phyloP scores from a whole-genome alignment of 169 alveolate species.

The Plasmodium gonderi region DNA sequence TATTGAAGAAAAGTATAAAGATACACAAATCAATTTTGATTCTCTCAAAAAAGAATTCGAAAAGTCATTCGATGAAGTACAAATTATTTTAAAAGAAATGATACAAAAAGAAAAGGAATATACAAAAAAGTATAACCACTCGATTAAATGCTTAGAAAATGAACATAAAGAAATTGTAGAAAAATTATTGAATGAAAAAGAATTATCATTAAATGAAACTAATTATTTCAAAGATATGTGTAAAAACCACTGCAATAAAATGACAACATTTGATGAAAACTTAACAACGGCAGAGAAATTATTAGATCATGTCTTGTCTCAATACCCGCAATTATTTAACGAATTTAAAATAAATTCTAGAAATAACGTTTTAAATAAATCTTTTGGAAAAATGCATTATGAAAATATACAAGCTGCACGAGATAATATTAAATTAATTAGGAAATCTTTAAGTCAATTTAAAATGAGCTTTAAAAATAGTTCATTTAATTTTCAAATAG shows the following conservation, averaged over 20 bases:
- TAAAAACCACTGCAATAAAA: constrained; percentile 29
- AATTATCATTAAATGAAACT: not conserved
- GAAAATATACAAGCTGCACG: constrained; percentile 60
- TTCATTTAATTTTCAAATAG: constrained; percentile 1
- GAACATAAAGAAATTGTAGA: constrained; percentile 33
- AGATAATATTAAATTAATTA: constrained; percentile 41
- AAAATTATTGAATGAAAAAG: constrained; percentile 15
- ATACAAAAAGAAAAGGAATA: constrained; percentile 64
- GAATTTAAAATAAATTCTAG: constrained; percentile 47
- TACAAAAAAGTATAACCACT: constrained; percentile 30
- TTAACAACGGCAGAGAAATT: constrained; percentile 42
- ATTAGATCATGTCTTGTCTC: constrained; percentile 54
- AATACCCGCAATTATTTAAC: constrained; percentile 42
- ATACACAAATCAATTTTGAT: constrained; percentile 54
- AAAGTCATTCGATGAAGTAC: constrained; percentile 57
- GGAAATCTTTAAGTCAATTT: constrained; percentile 41
- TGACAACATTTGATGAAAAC: constrained; percentile 32
- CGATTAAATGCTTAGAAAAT: constrained; percentile 33
- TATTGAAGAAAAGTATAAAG: constrained; percentile 60
- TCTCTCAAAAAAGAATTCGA: constrained; percentile 60
- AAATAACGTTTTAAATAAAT: constrained; percentile 45
- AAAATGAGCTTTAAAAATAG: constrained; percentile 24
- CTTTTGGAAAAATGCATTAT: constrained; percentile 68
- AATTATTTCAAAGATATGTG: constrained; percentile 40
- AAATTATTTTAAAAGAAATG: constrained; percentile 68